Conservation (phyloP, 495 filamentous ascomycete species). For the Neurospora discreta region DNA sequence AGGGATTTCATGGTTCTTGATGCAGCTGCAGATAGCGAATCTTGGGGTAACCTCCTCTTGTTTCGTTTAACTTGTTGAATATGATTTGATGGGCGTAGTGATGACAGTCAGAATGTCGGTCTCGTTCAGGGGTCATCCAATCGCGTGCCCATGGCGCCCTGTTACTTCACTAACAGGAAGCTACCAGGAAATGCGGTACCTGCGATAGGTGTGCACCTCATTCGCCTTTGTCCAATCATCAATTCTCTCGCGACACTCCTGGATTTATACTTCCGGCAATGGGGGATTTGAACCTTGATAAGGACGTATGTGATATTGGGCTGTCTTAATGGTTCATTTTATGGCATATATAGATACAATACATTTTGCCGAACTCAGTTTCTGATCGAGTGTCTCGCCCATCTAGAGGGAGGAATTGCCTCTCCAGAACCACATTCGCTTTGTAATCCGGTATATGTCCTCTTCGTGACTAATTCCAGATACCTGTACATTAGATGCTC, state of each 20-base stretch:
- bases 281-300: too few species aligned
- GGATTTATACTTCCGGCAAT: too few species aligned
- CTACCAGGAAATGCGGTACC: neutral
- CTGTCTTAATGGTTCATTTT: too few species aligned
- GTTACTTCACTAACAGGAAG: neutral
- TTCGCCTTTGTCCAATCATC: neutral
- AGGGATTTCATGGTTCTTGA: neutral
- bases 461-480: neutral
- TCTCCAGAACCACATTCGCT: neutral
- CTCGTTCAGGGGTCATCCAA: neutral
- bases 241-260: neutral
- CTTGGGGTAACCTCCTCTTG: neutral
- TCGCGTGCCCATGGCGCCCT: neutral
- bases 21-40: neutral
- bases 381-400: neutral
- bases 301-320: too few species aligned
- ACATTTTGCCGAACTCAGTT: neutral
- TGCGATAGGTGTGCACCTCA: neutral
- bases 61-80: neutral
- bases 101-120: neutral
- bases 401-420: neutral
- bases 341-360: rapidly evolving
- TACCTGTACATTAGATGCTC: neutral
- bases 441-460: neutral
- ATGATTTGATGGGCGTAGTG: neutral